A percentile compares a stretch with the other conserved stretches of the same genome.
phyloP scores from a whole-genome alignment of 805 yeast genomes.

The Ogataea pini region DNA sequence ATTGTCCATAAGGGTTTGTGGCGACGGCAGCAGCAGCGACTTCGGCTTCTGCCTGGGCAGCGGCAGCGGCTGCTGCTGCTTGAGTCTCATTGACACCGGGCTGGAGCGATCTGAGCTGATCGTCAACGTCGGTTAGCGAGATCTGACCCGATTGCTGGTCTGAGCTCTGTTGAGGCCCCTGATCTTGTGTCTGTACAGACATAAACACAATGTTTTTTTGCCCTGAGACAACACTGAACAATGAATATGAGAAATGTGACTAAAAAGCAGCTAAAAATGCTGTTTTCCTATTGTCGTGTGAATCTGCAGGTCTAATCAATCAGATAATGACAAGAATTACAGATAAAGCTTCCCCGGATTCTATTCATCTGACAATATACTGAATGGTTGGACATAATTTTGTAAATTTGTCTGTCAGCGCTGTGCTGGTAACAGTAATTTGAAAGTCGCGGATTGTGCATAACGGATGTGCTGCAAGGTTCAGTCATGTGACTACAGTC shows the following conservation, averaged over 20 bases:
- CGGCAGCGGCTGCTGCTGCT: conserved; percentile 12
- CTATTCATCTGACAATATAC: conserved; percentile 19
- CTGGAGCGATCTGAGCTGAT: conserved; percentile 26
- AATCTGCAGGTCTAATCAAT: background rate
- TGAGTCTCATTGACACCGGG: conserved; percentile 6
- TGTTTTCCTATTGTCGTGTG: background rate
- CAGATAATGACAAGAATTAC: background rate
- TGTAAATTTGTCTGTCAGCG: background rate
- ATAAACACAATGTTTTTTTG: conserved; percentile 1
- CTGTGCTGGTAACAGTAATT: background rate
- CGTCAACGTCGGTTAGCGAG: conserved; percentile 29
- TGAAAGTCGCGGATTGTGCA: conserved; percentile 1
- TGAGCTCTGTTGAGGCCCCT: conserved; percentile 9
- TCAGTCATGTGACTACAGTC: background rate
- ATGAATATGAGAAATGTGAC: background rate
- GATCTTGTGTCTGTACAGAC: conserved; percentile 17
- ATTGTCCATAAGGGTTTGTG: conserved; percentile 11
- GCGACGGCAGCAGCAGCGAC: conserved; percentile 13
- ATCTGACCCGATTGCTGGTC: conserved; percentile 17
- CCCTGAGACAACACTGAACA: background rate
- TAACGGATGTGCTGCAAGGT: conserved; percentile 9
- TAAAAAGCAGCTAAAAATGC: background rate
- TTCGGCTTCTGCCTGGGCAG: conserved; percentile 7
- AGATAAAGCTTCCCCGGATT: conserved; percentile 3
- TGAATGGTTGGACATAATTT: conserved; percentile 11